Conservation (phyloP, 2,329 filamentous ascomycete genomes). For the Cytospora mali region DNA sequence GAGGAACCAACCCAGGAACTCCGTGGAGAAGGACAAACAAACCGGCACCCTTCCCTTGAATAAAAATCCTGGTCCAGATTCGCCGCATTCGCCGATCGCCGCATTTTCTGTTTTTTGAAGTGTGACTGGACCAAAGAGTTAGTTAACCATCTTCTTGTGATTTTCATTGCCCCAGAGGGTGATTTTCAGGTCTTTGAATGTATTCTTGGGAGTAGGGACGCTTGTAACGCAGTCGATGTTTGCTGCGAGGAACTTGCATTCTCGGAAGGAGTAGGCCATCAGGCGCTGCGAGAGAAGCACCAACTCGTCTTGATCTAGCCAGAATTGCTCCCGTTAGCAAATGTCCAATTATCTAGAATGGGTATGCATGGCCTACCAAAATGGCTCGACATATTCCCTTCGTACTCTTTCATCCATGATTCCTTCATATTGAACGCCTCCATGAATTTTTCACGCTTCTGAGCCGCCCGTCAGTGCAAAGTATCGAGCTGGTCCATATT, state of each 20-base stretch:
- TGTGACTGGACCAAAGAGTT: constrained; percentile 10
- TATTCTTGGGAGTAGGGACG: not conserved
- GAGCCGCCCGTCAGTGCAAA: not conserved
- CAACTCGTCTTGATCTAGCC: not conserved
- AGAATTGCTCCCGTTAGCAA: not conserved
- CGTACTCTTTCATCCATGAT: not conserved
- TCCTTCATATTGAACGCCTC: not conserved
- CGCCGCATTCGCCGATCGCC: not conserved
- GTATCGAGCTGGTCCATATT: not conserved
- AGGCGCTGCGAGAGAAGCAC: constrained; percentile 12
- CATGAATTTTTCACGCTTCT: not conserved
- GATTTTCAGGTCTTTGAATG: constrained; percentile 13
- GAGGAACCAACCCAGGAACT: constrained; percentile 25
- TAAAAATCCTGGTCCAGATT: constrained; percentile 23
- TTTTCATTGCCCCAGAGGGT: no score
- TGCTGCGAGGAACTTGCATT: constrained; percentile 16
- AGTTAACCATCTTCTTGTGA: constrained; percentile 17
- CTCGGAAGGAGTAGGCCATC: constrained; percentile 12
- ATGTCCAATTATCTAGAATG: not conserved
- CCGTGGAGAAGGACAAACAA: constrained; percentile 18
- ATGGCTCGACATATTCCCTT: not conserved
- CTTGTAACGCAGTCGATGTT: constrained; percentile 8
- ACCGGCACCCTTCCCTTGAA: constrained; percentile 34
- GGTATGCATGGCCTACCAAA: not conserved
- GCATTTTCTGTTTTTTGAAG: constrained; percentile 11